A percentile compares a stretch with the other conserved stretches of the same genome.
Conservation (phyloP, 768 basidiomycete species). For the Mycena rosella region DNA sequence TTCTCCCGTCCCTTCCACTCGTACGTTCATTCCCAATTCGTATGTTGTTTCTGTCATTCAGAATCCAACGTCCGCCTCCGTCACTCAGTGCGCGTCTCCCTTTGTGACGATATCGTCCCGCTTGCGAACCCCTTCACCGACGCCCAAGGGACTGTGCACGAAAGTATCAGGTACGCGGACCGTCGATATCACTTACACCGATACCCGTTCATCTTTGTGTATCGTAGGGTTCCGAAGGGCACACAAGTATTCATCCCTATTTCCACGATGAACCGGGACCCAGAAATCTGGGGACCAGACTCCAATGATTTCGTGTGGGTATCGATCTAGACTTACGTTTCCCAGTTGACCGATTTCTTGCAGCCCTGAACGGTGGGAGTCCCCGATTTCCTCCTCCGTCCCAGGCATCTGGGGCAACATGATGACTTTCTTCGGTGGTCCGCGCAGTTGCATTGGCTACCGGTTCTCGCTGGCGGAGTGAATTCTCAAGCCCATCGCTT, state of each 20-base stretch:
- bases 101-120: conserved; percentile 16
- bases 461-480: conserved; percentile 73
- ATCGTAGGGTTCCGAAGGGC: conserved; percentile 14
- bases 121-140: neutral
- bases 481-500: neutral
- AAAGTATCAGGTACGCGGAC: neutral
- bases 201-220: neutral
- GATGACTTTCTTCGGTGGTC: conserved; percentile 71
- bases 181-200: neutral
- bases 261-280: conserved; percentile 51
- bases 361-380: too few relatives aligned
- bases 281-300: conserved; percentile 60
- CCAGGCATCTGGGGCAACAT: conserved; percentile 74
- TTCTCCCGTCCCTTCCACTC: conserved; percentile 47
- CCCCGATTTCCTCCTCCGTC: conserved; percentile 40
- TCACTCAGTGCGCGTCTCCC: neutral
- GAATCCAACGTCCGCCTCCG: too few relatives aligned
- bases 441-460: conserved; percentile 76
- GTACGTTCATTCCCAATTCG: neutral
- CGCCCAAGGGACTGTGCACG: neutral
- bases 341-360: too few relatives aligned
- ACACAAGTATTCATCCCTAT: neutral
- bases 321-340: too few relatives aligned
- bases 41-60: neutral
- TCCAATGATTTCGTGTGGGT: too few relatives aligned